Evolutionary conservation across 2,329 filamentous ascomycete genomes (phyloP).

Genomic region (Didymella exigua): DNA sequence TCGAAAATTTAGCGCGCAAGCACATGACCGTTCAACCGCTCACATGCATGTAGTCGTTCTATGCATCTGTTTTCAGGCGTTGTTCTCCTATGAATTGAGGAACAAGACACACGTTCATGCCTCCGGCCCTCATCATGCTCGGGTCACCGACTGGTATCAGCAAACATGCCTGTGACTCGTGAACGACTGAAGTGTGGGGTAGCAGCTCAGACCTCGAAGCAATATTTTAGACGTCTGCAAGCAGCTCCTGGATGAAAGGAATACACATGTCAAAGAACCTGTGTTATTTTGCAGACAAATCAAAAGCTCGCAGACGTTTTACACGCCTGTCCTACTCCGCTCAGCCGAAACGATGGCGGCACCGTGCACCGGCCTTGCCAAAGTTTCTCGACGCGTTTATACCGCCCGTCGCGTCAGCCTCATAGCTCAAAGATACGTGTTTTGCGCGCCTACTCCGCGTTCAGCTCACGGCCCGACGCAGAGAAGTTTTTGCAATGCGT

Average conservation of each 20-base stretch:
- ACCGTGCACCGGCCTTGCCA: slow-evolving; percentile 32
- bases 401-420: slow-evolving; percentile 34
- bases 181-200: slow-evolving; percentile 12
- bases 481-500: slow-evolving; percentile 20
- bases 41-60: slow-evolving; percentile 23
- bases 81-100: background rate
- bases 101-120: background rate
- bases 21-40: slow-evolving; percentile 30
- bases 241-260: background rate
- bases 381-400: slow-evolving; percentile 44
- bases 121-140: background rate
- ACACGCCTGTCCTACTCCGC: background rate
- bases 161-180: background rate
- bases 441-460: slow-evolving; percentile 14
- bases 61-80: slow-evolving; percentile 3
- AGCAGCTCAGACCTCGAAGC: background rate
- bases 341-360: slow-evolving; percentile 10
- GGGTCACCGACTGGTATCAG: background rate
- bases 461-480: slow-evolving; percentile 17
- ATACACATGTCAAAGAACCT: too few relatives aligned
- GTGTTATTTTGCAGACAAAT: background rate
- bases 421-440: slow-evolving; percentile 26
- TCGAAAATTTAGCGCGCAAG: slow-evolving; percentile 17
- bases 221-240: background rate
- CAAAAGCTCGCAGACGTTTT: background rate